A percentile compares a stretch with the other conserved stretches of the same genome.
Evolutionary conservation across 2,329 filamentous ascomycete genomes (phyloP).

Genomic region (Ceratocystiopsis sp.): DNA sequence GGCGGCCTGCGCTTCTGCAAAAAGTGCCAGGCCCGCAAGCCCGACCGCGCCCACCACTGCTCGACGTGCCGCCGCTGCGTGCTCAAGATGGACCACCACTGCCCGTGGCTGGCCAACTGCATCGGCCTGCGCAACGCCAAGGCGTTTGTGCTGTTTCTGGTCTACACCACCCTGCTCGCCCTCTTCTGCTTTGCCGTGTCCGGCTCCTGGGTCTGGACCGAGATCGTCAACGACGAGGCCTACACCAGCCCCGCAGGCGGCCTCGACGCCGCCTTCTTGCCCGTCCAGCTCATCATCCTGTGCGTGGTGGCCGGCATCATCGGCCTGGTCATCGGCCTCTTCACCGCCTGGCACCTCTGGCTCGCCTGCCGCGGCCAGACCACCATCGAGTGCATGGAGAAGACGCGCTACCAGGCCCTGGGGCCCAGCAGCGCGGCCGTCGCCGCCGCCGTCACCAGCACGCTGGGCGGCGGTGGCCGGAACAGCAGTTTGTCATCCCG

Average conservation of each 20-base stretch:
- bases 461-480: constrained; percentile 3
- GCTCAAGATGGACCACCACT: constrained; percentile 99
- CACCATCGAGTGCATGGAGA: constrained; percentile 91
- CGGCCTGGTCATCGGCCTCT: constrained; percentile 71
- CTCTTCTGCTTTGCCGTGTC: constrained; percentile 65
- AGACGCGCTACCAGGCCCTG: constrained; percentile 80
- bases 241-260: constrained; percentile 43
- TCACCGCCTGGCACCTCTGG: constrained; percentile 82
- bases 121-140: constrained; percentile 93
- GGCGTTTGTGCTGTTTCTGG: constrained; percentile 77
- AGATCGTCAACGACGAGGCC: constrained; percentile 48
- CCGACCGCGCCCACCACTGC: constrained; percentile 92
- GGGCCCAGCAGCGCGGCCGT: constrained; percentile 39
- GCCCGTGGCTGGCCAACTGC: constrained; percentile 92
- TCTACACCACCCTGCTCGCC: constrained; percentile 79
- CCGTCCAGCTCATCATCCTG: constrained; percentile 80
- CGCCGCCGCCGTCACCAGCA: constrained; percentile 40
- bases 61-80: constrained; percentile 88
- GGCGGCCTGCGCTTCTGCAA: constrained; percentile 86
- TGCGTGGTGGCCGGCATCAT: constrained; percentile 82
- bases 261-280: constrained; percentile 52
- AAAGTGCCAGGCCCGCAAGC: constrained; percentile 89
- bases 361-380: constrained; percentile 68
- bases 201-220: constrained; percentile 66
- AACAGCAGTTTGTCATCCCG: constrained; percentile 8